A percentile compares a stretch with the other conserved stretches of the same genome.
These are phyloP conservation scores for Backusella morwellensis DNA, from an alignment of 192 early-diverging fungal species.

Conservation along the genomic window DNA sequence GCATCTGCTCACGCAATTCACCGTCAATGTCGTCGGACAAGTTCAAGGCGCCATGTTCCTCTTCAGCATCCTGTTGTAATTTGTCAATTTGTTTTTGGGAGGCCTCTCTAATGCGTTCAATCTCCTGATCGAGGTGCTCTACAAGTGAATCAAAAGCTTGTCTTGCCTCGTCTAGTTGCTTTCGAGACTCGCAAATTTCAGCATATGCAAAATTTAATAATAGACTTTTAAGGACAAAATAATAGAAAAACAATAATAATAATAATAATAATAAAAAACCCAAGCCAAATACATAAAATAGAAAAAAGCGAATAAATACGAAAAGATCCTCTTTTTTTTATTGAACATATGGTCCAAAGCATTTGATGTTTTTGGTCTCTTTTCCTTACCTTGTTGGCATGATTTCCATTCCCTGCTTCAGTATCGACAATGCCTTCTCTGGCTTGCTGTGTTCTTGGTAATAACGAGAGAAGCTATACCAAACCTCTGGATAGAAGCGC, in stretches of 20 bases:
- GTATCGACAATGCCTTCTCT: conserved; percentile 59
- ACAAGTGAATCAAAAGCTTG: conserved; percentile 54
- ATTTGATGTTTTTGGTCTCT: neutral
- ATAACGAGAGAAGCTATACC: conserved; percentile 74
- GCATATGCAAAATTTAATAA: conserved; percentile 74
- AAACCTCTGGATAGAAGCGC: conserved; percentile 86
- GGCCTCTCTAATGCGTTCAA: conserved; percentile 31
- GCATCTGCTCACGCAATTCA: conserved; percentile 53
- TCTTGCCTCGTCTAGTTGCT: conserved; percentile 53
- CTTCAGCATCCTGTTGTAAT: conserved; percentile 36
- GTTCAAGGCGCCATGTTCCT: conserved; percentile 41
- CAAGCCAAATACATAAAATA: neutral
- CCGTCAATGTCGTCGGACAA: conserved; percentile 54
- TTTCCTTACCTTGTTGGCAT: conserved; percentile 62
- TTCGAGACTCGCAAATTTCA: conserved; percentile 64
- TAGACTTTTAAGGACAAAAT: conserved; percentile 41
- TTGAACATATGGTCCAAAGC: neutral
- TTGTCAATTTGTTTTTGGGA: conserved; percentile 47
- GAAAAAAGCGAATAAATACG: neutral
- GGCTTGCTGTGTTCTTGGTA: conserved; percentile 51
- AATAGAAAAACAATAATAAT: neutral
- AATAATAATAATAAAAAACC: neutral
- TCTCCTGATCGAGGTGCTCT: conserved; percentile 40
- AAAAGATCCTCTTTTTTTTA: conserved; percentile 1
- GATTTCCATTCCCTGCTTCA: conserved; percentile 68